Percentiles rank a stretch among this genome's conserved stretches.
Evolutionary conservation across 371 early-diverging fungal genomes (phyloP).

Genomic region (Mucor piriformis): DNA sequence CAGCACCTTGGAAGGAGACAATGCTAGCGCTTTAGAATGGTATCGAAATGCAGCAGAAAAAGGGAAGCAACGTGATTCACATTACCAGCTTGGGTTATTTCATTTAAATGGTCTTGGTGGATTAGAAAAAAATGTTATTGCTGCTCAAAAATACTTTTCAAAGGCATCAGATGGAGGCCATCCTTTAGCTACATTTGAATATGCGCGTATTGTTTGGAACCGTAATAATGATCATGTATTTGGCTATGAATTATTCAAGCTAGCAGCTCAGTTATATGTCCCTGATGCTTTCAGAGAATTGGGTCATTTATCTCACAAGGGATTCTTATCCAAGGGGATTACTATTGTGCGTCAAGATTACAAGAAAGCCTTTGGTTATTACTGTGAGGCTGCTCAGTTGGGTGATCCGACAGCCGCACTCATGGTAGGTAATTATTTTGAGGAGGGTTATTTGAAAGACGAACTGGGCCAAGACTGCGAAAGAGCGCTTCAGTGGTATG

Average conservation of each 20-base stretch:
- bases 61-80: slow-evolving; percentile 30
- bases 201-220: slow-evolving; percentile 34
- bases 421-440: slow-evolving; percentile 34
- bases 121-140: slow-evolving; percentile 28
- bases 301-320: slow-evolving; percentile 28
- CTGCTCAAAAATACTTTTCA: slow-evolving; percentile 32
- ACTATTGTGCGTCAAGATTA: slow-evolving; percentile 22
- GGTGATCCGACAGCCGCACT: slow-evolving; percentile 27
- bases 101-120: slow-evolving; percentile 33
- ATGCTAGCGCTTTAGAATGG: slow-evolving; percentile 31
- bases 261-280: slow-evolving; percentile 16
- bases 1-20: slow-evolving; percentile 19
- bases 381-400: slow-evolving; percentile 25
- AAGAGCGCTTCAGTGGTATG: slow-evolving; percentile 29
- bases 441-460: slow-evolving; percentile 24
- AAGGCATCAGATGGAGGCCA: slow-evolving; percentile 39
- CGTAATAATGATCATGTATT: slow-evolving; percentile 15
- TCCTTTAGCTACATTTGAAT: slow-evolving; percentile 29
- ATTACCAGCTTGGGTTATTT: slow-evolving; percentile 36
- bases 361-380: slow-evolving; percentile 25
- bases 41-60: slow-evolving; percentile 34
- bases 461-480: slow-evolving; percentile 13
- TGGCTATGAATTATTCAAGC: slow-evolving; percentile 21
- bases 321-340: slow-evolving; percentile 7
- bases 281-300: slow-evolving; percentile 23